Percentiles rank a stretch among this genome's conserved stretches.
These are phyloP conservation scores for Noccaea bulbosa DNA, from an alignment of 345 rosid genomes.

Conservation along the genomic window DNA sequence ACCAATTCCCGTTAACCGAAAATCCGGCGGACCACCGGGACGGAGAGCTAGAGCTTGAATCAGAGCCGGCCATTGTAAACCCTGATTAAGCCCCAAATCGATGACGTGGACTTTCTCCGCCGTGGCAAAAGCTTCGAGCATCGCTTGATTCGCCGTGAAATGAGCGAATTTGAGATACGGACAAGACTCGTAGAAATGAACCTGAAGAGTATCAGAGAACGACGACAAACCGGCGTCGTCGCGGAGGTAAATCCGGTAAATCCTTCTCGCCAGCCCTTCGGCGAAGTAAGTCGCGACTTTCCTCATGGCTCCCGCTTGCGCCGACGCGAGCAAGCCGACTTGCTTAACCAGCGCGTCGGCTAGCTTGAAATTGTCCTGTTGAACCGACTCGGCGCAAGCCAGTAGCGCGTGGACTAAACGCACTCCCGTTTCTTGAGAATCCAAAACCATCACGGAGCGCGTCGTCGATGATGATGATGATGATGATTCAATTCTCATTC, in stretches of 20 bases:
- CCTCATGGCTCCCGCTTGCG: conserved; percentile 86
- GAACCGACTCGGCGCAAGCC: conserved; percentile 91
- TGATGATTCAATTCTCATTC: conserved; percentile 43
- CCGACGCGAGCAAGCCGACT: conserved; percentile 64
- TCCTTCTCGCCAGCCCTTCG: conserved; percentile 75
- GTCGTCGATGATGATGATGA: conserved; percentile 24
- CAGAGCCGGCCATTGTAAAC: conserved; percentile 96
- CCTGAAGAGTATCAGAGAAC: conserved; percentile 62
- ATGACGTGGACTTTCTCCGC: conserved; percentile 72
- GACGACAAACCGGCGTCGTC: conserved; percentile 46
- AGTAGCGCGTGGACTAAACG: conserved; percentile 79
- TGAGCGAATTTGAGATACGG: conserved; percentile 95
- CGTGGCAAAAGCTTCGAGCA: conserved; percentile 70
- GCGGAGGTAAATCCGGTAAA: conserved; percentile 66
- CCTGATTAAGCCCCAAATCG: conserved; percentile 74
- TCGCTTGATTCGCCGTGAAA: conserved; percentile 94
- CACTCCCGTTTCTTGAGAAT: conserved; percentile 86
- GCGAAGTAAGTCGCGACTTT: conserved; percentile 96
- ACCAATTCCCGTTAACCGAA: conserved; percentile 87
- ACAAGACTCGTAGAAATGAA: conserved; percentile 89
- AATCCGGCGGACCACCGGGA: conserved; percentile 78
- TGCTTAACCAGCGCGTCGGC: conserved; percentile 87
- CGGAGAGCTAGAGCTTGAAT: conserved; percentile 93
- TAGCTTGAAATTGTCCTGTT: conserved; percentile 58
- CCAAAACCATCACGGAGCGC: conserved; percentile 71